Base-by-base conservation (phyloP, 1,139 yeast species). In the Arxiozyma telluris region DNA sequence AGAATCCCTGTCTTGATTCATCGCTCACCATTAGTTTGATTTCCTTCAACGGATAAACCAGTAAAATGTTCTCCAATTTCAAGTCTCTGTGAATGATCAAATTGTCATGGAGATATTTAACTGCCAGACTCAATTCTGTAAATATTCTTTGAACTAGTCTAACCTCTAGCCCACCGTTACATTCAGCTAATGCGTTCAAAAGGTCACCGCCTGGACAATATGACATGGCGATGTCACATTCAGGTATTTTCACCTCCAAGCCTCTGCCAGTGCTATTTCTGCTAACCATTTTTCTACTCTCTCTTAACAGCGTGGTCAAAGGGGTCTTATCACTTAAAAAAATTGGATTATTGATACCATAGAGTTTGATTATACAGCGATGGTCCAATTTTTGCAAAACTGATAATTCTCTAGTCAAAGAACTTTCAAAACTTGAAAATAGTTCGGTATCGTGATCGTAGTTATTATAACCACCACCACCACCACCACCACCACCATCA, bases 131-230 rank as follows among this genome's bases (percentile, higher is more conserved):
- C 1, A 87, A 64, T 66, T 93, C 96, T 20, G 83, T 77, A 57
- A 87, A 83, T 0, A 90, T 72, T 25, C 88, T 76, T 54, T 80
- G 75, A 1, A 87, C 71, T 9, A 83, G 71, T 50, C 67, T 62
- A 67, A 83, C 76, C 44, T 75, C 66, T 44, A 79, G 57, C 21
- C 67, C 60, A 17, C 70, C 66, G n/a, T 71, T 65, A 41, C 61
- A 54, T 27, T 55, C 44, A 4, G 80, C 68, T 6, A 86, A 78
- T 55, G 87, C 78, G 45, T 82, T 83, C 62, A 84, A 83, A 47
- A 93, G 69, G 64, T 89, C 96, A 1, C 98, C 97, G 1, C 98
- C 97, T 15, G 74, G 71, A 64, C 91, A 87, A 66, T 79, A 87
- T 1, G 90, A 88, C 62, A 90, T 74, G 50, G 86, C 84, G 66